Evolutionary conservation across 495 filamentous ascomycete species (phyloP).

Genomic region (Annulohypoxylon moriforme): DNA sequence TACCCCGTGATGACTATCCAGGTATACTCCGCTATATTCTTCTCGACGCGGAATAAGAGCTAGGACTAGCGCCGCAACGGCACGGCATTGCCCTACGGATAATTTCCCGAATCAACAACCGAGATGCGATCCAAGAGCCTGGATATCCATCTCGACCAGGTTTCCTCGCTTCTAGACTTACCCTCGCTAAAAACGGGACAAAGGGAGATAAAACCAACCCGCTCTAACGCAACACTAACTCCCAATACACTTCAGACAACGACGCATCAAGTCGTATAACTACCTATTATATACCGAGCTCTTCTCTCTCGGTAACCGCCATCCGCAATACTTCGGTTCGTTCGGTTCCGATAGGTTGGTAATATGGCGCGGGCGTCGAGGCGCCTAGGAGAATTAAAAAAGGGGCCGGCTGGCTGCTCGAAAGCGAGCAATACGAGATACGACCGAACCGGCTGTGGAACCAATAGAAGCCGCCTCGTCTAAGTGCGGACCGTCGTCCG

Average conservation of each 20-base stretch:
- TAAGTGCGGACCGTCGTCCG: background rate
- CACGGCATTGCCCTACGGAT: background rate
- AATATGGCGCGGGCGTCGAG: constrained; percentile 8
- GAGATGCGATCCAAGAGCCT: background rate
- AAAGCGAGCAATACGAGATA: constrained; percentile 40
- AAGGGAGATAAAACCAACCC: background rate
- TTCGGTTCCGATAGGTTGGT: background rate
- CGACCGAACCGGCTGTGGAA: background rate
- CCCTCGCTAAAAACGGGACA: background rate
- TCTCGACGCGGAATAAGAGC: background rate
- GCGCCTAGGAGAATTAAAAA: background rate
- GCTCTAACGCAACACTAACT: background rate
- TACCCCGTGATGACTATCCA: no score
- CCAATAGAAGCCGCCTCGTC: background rate
- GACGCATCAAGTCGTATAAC: background rate
- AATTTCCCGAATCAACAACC: background rate
- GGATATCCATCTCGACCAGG: background rate
- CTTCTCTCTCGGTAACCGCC: background rate
- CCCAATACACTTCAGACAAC: background rate
- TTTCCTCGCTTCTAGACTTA: background rate
- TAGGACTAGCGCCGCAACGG: background rate
- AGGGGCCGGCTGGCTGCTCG: background rate
- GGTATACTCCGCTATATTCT: no score
- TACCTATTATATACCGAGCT: background rate
- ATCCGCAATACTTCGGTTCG: background rate